A percentile compares a stretch with the other conserved stretches of the same genome.
Evolutionary conservation across 257 asterid genomes (phyloP).

Genomic region (Misopates orontium): DNA sequence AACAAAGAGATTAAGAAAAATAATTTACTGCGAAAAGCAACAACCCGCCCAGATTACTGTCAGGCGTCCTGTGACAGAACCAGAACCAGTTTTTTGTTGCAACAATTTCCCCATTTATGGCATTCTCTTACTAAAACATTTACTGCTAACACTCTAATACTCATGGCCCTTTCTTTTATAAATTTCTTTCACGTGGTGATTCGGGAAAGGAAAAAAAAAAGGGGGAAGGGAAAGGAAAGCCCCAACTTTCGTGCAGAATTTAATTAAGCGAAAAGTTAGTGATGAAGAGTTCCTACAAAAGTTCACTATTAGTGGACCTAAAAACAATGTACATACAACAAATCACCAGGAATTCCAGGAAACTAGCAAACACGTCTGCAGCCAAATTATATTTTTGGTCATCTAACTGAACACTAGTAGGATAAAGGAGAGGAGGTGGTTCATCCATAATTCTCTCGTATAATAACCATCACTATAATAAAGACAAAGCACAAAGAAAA

Average conservation of each 20-base stretch:
- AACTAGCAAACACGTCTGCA: not conserved
- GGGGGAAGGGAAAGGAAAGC: not conserved
- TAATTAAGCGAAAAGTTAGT: not conserved
- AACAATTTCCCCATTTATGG: conserved; percentile 7
- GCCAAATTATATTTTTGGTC: not conserved
- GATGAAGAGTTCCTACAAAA: not conserved
- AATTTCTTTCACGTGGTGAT: too few species aligned
- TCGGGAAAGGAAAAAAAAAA: too few species aligned
- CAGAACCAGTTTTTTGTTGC: conserved; percentile 14
- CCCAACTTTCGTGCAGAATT: not conserved
- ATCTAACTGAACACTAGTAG: not conserved
- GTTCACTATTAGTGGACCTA: not conserved
- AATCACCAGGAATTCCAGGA: not conserved
- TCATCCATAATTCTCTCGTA: conserved; percentile 13
- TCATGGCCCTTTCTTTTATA: conserved; percentile 1
- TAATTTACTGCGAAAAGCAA: not conserved
- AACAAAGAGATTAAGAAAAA: conserved; percentile 5
- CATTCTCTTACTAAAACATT: not conserved
- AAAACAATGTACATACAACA: not conserved
- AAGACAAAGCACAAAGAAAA: not conserved
- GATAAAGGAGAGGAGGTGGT: conserved; percentile 5
- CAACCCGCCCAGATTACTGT: not conserved
- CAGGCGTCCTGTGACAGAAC: not conserved
- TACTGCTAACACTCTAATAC: not conserved
- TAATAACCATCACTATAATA: not conserved